Evolutionary conservation across 2,329 filamentous ascomycete species (phyloP), one percentile per base, ranked within the genome.

Genomic region (Phaeosphaeria sp.): DNA sequence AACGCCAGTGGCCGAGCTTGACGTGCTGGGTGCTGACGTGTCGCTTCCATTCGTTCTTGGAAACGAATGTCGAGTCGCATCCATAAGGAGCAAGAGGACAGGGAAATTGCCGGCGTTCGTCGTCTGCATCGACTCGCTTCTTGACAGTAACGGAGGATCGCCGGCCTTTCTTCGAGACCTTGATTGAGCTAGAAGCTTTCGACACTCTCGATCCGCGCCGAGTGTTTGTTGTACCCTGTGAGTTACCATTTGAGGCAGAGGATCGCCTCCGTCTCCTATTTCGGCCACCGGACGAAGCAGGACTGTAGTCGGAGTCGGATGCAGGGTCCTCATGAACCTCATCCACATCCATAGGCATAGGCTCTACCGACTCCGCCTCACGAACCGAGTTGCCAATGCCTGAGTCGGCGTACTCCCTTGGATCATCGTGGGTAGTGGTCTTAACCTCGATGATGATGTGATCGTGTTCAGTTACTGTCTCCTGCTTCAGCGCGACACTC

Each of bases 31-130:
- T 91, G 30, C 83, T 80, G 68, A 94, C 87, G 73, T 98, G 94
- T 0, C 94, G 87, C 77, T 97, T 97, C 94, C 94, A 97, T 75
- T 97, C 93, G 73, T 97, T 97, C 79, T 96, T 97, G 65, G 85
- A 89, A 2, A 85, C 84, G 71, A 97, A 97, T 0, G 84, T 87
- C 2, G 87, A 86, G 0, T 61, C 64, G 78, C 94, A 98, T 33
- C 90, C 91, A 55, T 93, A 95, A 54, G 86, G 88, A 27, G 86
- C 81, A 74, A 97, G 93, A 55, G 92, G 87, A 75, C 94, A 98
- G 22, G 84, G 82, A 70, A 94, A 95, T 0, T 86, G 84, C 0
- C 86, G 84, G 21, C 64, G 61, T 17, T 61, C 61, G 21, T 60
- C 60, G 25, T 69, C 60, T 17, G 59, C 53, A 6, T 57, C 58